Base-by-base conservation (phyloP, 257 asterid species). In the Solanum pinnatisectum region DNA sequence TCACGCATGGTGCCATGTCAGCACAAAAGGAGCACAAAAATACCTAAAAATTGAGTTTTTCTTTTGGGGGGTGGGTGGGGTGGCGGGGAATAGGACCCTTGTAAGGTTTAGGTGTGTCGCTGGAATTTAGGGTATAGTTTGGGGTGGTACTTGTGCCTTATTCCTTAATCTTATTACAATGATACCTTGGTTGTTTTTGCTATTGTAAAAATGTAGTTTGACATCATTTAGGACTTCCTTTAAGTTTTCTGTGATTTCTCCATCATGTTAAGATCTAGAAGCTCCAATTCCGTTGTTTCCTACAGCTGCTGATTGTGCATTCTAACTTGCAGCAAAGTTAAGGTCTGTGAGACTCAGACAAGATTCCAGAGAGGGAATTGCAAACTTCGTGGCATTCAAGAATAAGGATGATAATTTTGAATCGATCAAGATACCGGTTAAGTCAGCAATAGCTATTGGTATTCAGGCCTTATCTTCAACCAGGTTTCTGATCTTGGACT, bases 291-390 rank as follows among this genome's bases (percentile, higher is more conserved):
- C 89, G 90, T 84, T 88, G 59, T 84, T 90, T 89, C 87, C 88
- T 88, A 91, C 91, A 93, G 92, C 93, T 91, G 93, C 93, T 96
- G 92, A 95, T 93, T 93, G 91, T 95, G 95, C 92, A 68, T 92
- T 94, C 87, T 92, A 76, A 92, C 93, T 93, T 90, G 96, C 95
- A 96, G 99, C 88, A 78, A 96, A 94, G 97, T 91, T 86, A 94
- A 96, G 91, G 92, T 88, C 94, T 86, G 81, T 89, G 87, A 95
- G 90, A 91, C 87, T 95, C 88, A 92, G 90, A 91, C 99, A 95
- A 90, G 96, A 92, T 88, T 89, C 98, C 46, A 91, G 84, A 91
- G 94, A 92, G 25, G 82, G 70, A 76, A 91, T 95, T 89, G 91
- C 93, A 65, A 91, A 91, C 90, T 94, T 91, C 86, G 89, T 93